Conservation (phyloP, 2,329 filamentous ascomycete genomes). For the Paradendryphiella salina region DNA sequence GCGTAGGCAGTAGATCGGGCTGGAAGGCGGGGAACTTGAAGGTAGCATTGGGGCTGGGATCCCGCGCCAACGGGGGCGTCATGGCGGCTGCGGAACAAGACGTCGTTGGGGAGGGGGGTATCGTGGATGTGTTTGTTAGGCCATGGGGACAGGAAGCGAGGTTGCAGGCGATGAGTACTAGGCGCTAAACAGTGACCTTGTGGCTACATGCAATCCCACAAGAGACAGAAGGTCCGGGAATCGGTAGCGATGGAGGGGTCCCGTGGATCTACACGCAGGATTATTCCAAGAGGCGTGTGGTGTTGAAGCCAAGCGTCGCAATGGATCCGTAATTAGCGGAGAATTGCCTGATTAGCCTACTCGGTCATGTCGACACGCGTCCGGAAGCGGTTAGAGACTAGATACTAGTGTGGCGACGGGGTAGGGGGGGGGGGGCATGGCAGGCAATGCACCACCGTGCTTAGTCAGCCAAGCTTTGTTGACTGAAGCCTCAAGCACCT, state of each 20-base stretch:
- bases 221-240: background rate
- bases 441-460: conserved; percentile 6
- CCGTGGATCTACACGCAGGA: conserved; percentile 5
- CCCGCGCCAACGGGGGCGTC: conserved; percentile 35
- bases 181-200: conserved; percentile 5
- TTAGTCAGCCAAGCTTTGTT: conserved; percentile 18
- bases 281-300: conserved; percentile 9
- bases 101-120: conserved; percentile 12
- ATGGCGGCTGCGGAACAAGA: conserved; percentile 29
- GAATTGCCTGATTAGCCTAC: conserved; percentile 17
- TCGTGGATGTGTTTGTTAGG: conserved; percentile 31
- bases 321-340: conserved; percentile 24
- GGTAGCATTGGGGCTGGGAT: conserved; percentile 41
- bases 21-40: conserved; percentile 54
- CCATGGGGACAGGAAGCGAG: conserved; percentile 31
- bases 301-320: conserved; percentile 25
- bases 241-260: conserved; percentile 3
- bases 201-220: background rate
- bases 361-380: conserved; percentile 28
- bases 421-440: conserved; percentile 5
- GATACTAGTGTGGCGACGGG: conserved; percentile 20
- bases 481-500: conserved; percentile 7
- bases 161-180: background rate
- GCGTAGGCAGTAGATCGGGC: conserved; percentile 47
- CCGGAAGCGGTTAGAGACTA: conserved; percentile 27